Evolutionary conservation across 2,329 filamentous ascomycete species (phyloP), one percentile per base, ranked within the genome.

Genomic region (Daldinia sp.): DNA sequence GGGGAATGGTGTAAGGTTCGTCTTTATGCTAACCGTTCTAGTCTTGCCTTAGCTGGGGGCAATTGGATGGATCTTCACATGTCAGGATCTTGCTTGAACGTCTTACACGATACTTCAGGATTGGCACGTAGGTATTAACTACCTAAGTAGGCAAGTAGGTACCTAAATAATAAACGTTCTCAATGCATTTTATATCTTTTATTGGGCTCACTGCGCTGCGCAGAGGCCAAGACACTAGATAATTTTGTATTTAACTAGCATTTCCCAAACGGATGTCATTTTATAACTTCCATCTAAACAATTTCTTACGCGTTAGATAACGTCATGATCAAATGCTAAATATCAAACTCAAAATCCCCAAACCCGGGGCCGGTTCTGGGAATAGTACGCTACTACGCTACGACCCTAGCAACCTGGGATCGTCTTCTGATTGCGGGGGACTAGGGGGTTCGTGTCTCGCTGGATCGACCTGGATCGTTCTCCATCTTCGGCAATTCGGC

Each of bases 401-500:
- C n/a, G n/a, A n/a, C n/a, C n/a, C n/a, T n/a, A n/a, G n/a, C n/a
- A n/a, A n/a, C n/a, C n/a, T n/a, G n/a, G 23, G 23, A 50, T 50
- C 27, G 13, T 48, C 19, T 52, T 25, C 56, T 23, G 51, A 66
- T 58, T 68, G 66, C 66, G 66, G 66, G 66, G 66, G 61, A 64
- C 47, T 59, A 59, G 60, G 61, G 61, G 60, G 60, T 8, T 29
- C 19, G 32, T 37, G 27, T 48, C 11, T 47, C n/a, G n/a, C 27
- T 52, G 51, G 56, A 63, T 54, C 55, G 51, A 57, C 56, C 56
- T 63, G 56, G 60, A 48, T 52, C 43, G 19, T 30, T 30, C 58
- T 64, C 64, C 67, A 63, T 67, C 68, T 48, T 75, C 80, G 80
- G 81, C 73, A 80, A 77, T 76, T 81, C 77, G 80, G 77, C 78